Conservation (phyloP, 2,329 filamentous ascomycete genomes). For the Geosmithia putterillii region DNA sequence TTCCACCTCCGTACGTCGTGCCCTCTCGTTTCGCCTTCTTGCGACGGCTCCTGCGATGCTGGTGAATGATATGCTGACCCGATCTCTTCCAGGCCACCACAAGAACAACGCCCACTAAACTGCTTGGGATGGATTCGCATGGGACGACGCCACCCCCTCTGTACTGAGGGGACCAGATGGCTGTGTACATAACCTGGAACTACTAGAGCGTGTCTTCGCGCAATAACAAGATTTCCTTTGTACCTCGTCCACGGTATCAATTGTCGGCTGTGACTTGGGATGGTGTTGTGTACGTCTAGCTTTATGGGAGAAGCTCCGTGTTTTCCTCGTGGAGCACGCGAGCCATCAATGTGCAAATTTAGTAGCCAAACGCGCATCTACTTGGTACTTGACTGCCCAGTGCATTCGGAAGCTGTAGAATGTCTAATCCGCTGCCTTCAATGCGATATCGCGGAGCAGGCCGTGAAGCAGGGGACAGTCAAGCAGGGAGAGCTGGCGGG, state of each 20-base stretch:
- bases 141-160: neutral
- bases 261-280: neutral
- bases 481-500: too few relatives aligned
- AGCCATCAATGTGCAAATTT: too few relatives aligned
- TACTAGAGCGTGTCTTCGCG: conserved; percentile 19
- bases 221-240: conserved; percentile 22
- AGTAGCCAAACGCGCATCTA: too few relatives aligned
- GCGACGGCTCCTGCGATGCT: neutral
- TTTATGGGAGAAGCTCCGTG: neutral
- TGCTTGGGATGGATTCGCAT: neutral
- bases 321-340: too few relatives aligned
- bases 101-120: conserved; percentile 98
- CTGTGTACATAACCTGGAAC: conserved; percentile 32
- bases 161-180: conserved; percentile 7
- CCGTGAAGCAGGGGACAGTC: too few relatives aligned
- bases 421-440: too few relatives aligned
- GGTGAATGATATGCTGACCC: neutral
- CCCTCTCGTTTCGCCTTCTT: neutral
- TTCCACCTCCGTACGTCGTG: conserved; percentile 86
- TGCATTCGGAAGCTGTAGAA: too few relatives aligned
- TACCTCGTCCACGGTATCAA: conserved; percentile 6
- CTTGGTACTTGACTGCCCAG: too few relatives aligned
- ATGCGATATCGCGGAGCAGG: too few relatives aligned
- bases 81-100: conserved; percentile 69
- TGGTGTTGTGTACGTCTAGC: neutral